Evolutionary conservation across 352 stramenopile species (phyloP), one percentile per base, ranked within the genome.

Genomic region (Phytophthora citricola): DNA sequence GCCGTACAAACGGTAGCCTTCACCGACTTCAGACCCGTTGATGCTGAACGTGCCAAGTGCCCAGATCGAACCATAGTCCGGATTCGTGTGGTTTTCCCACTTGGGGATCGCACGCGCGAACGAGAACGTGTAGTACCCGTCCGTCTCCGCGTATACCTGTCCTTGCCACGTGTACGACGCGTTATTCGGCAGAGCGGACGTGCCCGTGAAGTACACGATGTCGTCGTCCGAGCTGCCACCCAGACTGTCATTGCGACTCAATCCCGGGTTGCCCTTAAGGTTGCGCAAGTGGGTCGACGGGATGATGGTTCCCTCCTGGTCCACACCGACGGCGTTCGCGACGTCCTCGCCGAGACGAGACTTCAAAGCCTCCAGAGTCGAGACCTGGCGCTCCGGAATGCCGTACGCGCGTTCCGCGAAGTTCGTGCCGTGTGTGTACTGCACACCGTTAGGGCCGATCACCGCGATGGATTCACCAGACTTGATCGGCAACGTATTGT

Each of bases 371-470:
- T 74, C 53, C 26, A 70, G 34, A 8, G 61, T 66, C 36, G 66
- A 74, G 8, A 70, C 20, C 41, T 69, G 66, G 14, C 66, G 60
- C 44, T 74, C 66, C 43, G 66, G 59, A 24, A 73, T 69, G 47
- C 66, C 66, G 47, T 73, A 73, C 31, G 66, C 66, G n/a, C 66
- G 60, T 55, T 70, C 66, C 5, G 66, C 66, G 26, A 74, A 74
- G 66, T 70, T 74, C 14, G 66, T 70, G 46, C 66, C 66, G 60
- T 74, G 66, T 54, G 68, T 72, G 63, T 75, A 75, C 31, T 75
- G 62, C 51, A 75, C 56, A 17, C 68, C 68, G 51, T 75, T 75
- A 46, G 68, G 68, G n/a, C 68, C 68, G 32, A 75, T 75, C 27
- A 75, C 57, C 0, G 68, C 68, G 57, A 75, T 64, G 20, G 68